Evolutionary conservation across 208 protist genomes (phyloP).

Genomic region (Leishmania tropica): DNA sequence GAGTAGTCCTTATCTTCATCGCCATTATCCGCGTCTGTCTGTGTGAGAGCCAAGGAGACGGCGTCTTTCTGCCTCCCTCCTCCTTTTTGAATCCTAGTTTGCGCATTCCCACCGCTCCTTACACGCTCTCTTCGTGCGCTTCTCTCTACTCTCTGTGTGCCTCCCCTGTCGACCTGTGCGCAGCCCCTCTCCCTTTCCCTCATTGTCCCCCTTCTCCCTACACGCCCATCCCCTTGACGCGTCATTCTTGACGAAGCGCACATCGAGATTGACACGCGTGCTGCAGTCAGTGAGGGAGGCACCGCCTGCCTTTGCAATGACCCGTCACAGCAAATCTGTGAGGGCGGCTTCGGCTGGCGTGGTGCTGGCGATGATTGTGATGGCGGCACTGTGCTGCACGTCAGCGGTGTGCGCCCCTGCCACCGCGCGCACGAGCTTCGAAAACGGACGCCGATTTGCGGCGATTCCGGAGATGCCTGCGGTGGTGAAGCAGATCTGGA

Average conservation of each 20-base stretch:
- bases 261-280: neutral
- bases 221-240: neutral
- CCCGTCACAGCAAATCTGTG: neutral
- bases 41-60: neutral
- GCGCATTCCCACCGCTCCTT: too few species aligned
- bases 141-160: neutral
- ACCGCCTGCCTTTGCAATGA: neutral
- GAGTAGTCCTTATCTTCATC: neutral
- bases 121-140: neutral
- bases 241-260: neutral
- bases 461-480: neutral
- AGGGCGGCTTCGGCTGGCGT: neutral
- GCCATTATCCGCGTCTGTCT: neutral
- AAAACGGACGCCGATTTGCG: neutral
- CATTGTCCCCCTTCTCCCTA: neutral
- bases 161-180: neutral
- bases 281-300: neutral
- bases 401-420: neutral
- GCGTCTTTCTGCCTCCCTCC: neutral
- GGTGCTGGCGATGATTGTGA: neutral
- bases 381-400: neutral
- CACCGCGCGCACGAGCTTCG: neutral
- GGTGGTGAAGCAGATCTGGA: neutral
- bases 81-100: too few species aligned
- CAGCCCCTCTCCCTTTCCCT: neutral